These are phyloP conservation scores for Populus deltoides DNA, from an alignment of 345 rosid species.

Conservation along the genomic window DNA sequence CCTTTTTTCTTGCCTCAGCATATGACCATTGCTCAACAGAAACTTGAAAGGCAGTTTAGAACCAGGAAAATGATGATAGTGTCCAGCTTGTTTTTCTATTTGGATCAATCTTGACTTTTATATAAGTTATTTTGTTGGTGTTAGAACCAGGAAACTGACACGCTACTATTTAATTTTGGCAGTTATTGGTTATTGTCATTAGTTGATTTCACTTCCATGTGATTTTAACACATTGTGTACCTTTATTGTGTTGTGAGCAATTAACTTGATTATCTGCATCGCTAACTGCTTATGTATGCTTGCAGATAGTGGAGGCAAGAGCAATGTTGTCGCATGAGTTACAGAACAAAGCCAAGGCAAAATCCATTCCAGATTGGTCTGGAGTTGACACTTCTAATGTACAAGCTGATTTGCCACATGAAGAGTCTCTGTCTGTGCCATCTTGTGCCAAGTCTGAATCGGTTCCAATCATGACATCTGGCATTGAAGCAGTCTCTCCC, in stretches of 20 bases:
- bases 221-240: not conserved
- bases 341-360: slow-evolving; percentile 30
- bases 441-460: slow-evolving; percentile 43
- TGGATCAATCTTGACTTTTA: not conserved
- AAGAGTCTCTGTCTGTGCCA: slow-evolving; percentile 43
- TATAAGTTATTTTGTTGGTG: not conserved
- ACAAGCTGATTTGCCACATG: slow-evolving; percentile 24
- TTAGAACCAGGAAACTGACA: not conserved
- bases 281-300: not conserved
- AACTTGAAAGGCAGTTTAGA: not conserved
- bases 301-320: slow-evolving; percentile 83
- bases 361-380: slow-evolving; percentile 32
- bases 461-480: slow-evolving; percentile 36
- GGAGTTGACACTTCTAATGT: slow-evolving; percentile 27
- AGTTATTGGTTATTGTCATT: not conserved
- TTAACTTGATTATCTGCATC: not conserved
- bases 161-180: not conserved
- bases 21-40: not conserved
- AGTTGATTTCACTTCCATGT: not conserved
- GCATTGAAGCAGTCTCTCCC: slow-evolving; percentile 2
- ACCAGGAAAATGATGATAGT: too few species aligned
- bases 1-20: not conserved
- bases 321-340: slow-evolving; percentile 62
- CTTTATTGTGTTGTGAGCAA: not conserved
- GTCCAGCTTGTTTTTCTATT: not conserved